Conservation (phyloP, 495 filamentous ascomycete species). For the Penicilliopsis zonata region DNA sequence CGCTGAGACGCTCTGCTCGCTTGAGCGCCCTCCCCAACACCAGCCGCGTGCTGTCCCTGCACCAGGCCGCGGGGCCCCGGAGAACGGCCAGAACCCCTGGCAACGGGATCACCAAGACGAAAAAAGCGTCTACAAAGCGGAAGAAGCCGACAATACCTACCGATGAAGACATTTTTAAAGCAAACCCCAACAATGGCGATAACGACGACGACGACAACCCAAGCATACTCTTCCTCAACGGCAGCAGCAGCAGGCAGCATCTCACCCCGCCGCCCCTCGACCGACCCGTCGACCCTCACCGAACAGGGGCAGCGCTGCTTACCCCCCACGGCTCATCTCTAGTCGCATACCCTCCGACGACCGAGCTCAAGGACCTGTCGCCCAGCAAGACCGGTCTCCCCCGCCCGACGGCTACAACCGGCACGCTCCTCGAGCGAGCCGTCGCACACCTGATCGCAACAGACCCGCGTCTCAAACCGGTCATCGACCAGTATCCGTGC, state of each 20-base stretch:
- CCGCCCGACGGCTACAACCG: conserved; percentile 48
- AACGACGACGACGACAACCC: conserved; percentile 1
- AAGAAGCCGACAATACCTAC: conserved; percentile 4
- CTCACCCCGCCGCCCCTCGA: conserved; percentile 32
- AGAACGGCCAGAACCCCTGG: conserved; percentile 14
- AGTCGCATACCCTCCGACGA: conserved; percentile 38
- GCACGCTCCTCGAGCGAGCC: conserved; percentile 64
- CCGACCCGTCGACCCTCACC: conserved; percentile 50
- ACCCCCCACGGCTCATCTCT: conserved; percentile 67
- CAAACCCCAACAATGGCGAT: neutral
- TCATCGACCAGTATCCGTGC: conserved; percentile 70
- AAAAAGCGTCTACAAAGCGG: conserved; percentile 9
- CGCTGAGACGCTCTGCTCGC: conserved; percentile 46
- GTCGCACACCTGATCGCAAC: conserved; percentile 63
- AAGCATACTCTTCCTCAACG: too few relatives aligned
- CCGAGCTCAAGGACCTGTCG: conserved; percentile 39
- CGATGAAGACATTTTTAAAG: neutral
- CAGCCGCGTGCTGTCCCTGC: conserved; percentile 18
- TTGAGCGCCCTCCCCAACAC: conserved; percentile 30
- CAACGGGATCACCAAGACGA: conserved; percentile 19
- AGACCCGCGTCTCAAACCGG: conserved; percentile 58
- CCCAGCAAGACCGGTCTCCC: conserved; percentile 44
- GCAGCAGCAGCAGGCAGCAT: conserved; percentile 11
- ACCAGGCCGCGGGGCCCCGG: conserved; percentile 15
- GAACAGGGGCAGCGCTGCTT: conserved; percentile 64